Evolutionary conservation across 371 early-diverging fungal genomes (phyloP), one percentile per base, ranked within the genome.

Genomic region (Zopfochytrium polystomum): DNA sequence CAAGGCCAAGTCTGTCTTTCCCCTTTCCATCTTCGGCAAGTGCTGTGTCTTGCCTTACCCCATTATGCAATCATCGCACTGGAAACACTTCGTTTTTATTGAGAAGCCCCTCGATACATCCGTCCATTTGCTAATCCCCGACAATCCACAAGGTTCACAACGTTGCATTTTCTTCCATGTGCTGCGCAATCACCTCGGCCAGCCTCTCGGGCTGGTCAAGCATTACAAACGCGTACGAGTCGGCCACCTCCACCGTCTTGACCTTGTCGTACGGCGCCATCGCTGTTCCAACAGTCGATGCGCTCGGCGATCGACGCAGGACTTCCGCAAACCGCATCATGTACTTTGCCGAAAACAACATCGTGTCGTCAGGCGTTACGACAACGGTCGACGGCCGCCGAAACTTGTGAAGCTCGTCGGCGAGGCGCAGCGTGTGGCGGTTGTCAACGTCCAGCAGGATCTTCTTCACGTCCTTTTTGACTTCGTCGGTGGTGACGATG

Each of bases 201-300:
- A 29, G 22, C 30, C 31, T 20, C 15, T 7, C 30, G 3, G 51
- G 51, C 30, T 51, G 51, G 31, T 51, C 51, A 26, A 51, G 30
- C 51, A 51, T 51, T 18, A 51, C 51, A 51, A 51, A 51, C 11
- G 51, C 51, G 31, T 51, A 51, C 15, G 27, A 26, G 31, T 51
- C 51, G 30, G 4, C 7, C 4, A 51, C 29, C 51, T 20, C 9
- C 30, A 4, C 20, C 4, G 11, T 29, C 51, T 29, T 29, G 9
- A 51, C 51, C 51, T 29, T 20, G 15, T 29, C 51, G 31, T 26
- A 51, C 51, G 18, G 15, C 27, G 7, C 51, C 20, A 51, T 26
- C 15, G 30, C 20, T 32, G 6, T 23, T 7, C 7, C 22, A 20
- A 9, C 47, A 7, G 13, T 6, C 9, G 7, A 9, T 29, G 15